A percentile compares a stretch with the other conserved stretches of the same genome.
Evolutionary conservation across 352 stramenopile species (phyloP).

Genomic region (Globisporangium nodosum): DNA sequence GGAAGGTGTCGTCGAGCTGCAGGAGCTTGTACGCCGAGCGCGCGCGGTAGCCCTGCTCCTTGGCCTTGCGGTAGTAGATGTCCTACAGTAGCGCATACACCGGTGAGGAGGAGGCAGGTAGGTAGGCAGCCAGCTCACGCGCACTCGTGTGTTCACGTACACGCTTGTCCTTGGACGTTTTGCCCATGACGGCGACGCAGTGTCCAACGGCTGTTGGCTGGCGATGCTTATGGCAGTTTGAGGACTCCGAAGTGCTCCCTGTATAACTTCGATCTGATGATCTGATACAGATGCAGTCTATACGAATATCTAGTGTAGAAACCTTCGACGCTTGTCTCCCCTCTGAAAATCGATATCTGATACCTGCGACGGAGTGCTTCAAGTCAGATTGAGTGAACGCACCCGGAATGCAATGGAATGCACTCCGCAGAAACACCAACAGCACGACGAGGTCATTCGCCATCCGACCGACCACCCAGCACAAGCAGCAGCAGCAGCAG

Average conservation of each 20-base stretch:
- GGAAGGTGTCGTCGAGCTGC: constrained; percentile 98
- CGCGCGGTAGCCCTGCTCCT: constrained; percentile 94
- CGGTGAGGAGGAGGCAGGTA: background rate
- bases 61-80: constrained; percentile 92
- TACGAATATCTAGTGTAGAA: too few relatives aligned
- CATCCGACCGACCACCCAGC: too few relatives aligned
- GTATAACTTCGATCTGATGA: background rate
- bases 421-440: too few relatives aligned
- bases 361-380: too few relatives aligned
- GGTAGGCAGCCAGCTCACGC: background rate
- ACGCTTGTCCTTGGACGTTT: constrained; percentile 90
- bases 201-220: background rate
- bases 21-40: constrained; percentile 98
- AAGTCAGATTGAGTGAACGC: too few relatives aligned
- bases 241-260: background rate
- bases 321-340: too few relatives aligned
- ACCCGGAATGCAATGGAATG: too few relatives aligned
- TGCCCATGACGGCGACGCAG: constrained; percentile 54
- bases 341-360: too few relatives aligned
- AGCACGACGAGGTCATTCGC: too few relatives aligned
- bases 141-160: constrained; percentile 26
- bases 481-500: background rate
- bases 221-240: background rate
- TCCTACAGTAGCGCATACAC: constrained; percentile 34
- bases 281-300: background rate